These are phyloP conservation scores for Neonectria faginata DNA, from an alignment of 2,329 filamentous ascomycete genomes.

Conservation along the genomic window DNA sequence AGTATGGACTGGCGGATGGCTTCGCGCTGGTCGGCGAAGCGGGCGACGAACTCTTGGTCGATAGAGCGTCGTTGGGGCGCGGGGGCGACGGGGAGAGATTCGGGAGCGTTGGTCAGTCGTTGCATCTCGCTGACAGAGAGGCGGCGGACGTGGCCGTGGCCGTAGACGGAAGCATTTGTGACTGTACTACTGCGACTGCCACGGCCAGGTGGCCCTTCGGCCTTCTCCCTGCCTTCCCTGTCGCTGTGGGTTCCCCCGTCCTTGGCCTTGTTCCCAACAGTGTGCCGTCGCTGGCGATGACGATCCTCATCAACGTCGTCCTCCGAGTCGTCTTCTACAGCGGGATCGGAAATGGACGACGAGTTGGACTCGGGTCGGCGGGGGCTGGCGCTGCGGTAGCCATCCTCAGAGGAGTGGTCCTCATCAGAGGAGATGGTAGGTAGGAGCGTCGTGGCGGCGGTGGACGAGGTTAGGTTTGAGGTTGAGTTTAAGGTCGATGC, in stretches of 20 bases:
- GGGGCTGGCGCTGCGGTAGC: slow-evolving; percentile 38
- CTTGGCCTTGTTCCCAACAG: slow-evolving; percentile 5
- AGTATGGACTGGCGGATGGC: slow-evolving; percentile 47
- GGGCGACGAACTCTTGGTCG: slow-evolving; percentile 53
- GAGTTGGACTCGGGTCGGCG: slow-evolving; percentile 43
- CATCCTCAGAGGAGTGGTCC: slow-evolving; percentile 48
- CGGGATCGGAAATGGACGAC: slow-evolving; percentile 48
- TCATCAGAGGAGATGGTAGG: slow-evolving; percentile 48
- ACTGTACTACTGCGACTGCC: slow-evolving; percentile 48
- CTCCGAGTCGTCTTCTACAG: slow-evolving; percentile 39
- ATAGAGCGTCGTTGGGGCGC: slow-evolving; percentile 53
- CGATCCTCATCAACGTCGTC: slow-evolving; percentile 15
- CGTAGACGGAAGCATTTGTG: slow-evolving; percentile 51
- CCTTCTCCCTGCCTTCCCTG: slow-evolving; percentile 18
- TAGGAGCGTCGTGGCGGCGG: slow-evolving; percentile 25
- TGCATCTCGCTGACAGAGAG: slow-evolving; percentile 70
- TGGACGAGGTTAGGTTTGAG: slow-evolving; percentile 8
- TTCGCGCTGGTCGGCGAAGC: slow-evolving; percentile 46
- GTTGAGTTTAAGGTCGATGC: slow-evolving; percentile 4
- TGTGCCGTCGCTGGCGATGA: slow-evolving; percentile 14
- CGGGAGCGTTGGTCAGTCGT: slow-evolving; percentile 66
- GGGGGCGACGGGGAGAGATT: slow-evolving; percentile 67
- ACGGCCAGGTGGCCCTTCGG: slow-evolving; percentile 33
- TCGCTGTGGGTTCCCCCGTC: slow-evolving; percentile 15
- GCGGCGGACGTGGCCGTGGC: slow-evolving; percentile 61